Evolutionary conservation across 306 rosid species (phyloP).

Genomic region (Datisca glomerata): DNA sequence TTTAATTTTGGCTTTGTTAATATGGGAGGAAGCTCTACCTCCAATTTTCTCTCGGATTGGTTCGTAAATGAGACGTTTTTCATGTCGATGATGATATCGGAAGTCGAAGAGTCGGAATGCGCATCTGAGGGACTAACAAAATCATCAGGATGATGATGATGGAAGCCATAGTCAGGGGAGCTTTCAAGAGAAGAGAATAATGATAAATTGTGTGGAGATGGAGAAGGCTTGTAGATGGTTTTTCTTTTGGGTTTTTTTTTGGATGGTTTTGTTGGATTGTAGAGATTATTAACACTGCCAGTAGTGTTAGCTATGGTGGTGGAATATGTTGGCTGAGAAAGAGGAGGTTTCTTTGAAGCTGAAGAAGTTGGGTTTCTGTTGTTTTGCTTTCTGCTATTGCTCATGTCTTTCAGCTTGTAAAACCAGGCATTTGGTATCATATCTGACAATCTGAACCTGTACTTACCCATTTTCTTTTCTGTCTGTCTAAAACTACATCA

Average conservation of each 20-base stretch:
- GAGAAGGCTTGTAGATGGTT: not conserved
- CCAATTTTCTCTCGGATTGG: not conserved
- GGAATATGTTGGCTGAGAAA: not conserved
- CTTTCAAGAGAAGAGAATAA: not conserved
- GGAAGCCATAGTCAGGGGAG: not conserved
- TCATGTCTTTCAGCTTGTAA: constrained; percentile 63
- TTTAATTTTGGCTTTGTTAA: not conserved
- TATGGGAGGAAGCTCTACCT: not conserved
- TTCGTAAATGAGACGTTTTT: not conserved
- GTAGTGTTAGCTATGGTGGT: not conserved
- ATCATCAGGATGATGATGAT: not conserved
- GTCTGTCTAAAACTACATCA: no score
- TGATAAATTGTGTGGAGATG: not conserved
- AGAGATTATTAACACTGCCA: not conserved
- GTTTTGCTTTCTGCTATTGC: constrained; percentile 16
- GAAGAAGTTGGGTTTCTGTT: not conserved
- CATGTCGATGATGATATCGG: not conserved
- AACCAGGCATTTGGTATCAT: constrained; percentile 89
- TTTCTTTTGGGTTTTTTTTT: not conserved
- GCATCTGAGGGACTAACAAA: not conserved
- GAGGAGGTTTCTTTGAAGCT: not conserved
- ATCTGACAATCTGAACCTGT: constrained; percentile 64
- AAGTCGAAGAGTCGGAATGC: not conserved
- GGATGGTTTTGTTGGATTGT: not conserved
- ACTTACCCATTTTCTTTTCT: constrained; percentile 58